Base-by-base conservation (phyloP, 805 yeast genomes). In the Tetrapisispora namnaoensis region DNA sequence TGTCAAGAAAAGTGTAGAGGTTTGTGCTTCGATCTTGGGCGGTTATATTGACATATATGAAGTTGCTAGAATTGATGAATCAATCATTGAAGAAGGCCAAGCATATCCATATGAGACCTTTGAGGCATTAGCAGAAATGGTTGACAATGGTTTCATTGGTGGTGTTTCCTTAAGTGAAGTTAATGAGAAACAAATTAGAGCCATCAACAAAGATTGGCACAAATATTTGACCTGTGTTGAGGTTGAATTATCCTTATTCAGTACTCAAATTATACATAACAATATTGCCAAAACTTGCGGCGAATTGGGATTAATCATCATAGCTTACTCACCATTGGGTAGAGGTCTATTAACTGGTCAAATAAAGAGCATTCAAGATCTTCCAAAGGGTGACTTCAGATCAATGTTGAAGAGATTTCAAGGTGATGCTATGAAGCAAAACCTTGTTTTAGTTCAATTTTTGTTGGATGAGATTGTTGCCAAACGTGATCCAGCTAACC, bases 291-390 rank as follows among this genome's bases (percentile, higher is more conserved):
- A 73, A 3, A 73, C 76, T 5, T 78, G 83, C 53, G 73, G 76
- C 20, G 78, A 82, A 52, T 65, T 73, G 34, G 71, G 71, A 16
- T 76, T 89, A 49, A 83, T 93, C 14, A 70, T 86, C 30, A 71
- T 86, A 49, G 86, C 89, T 24, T 89, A 89, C 66, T 83, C 95
- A 30, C 96, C 96, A 30, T 71, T 89, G 48, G 83, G 89, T 10
- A 75, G 86, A 58, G 96, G 96, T 1, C 69, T 82, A 51, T 72
- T 89, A 48, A 81, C 91, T 3, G 95, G 93, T 49, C 53, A 59
- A 34, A 66, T 80, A 47, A 78, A 66, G 24, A 65, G 74, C 6
- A 56, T 66, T 20, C 57, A 64, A 0, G 81, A 78, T 48, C 58
- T 83, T 36, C 77, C 80, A 14, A 70, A 70, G 40, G 82, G 77